Evolutionary conservation across 371 early-diverging fungal genomes (phyloP).

Genomic region (Synchytrium microbalum): DNA sequence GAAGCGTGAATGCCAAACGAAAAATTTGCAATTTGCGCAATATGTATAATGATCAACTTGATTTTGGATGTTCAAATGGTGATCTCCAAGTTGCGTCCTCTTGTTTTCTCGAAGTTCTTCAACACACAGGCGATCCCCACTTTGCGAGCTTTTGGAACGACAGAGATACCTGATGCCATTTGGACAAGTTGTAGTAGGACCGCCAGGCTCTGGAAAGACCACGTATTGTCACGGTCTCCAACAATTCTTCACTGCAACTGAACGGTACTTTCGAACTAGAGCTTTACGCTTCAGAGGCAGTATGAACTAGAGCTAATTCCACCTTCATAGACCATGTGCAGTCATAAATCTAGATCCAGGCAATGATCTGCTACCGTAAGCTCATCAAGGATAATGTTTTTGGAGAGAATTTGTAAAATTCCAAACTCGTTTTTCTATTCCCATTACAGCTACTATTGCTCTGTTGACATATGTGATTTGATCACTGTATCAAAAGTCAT

Average conservation of each 20-base stretch:
- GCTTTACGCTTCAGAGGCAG: too few species aligned
- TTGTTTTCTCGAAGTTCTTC: too few species aligned
- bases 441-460: conserved; percentile 40
- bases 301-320: too few species aligned
- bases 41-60: too few species aligned
- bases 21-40: too few species aligned
- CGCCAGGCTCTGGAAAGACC: conserved; percentile 97
- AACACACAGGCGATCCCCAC: too few species aligned
- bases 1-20: too few species aligned
- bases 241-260: conserved; percentile 75
- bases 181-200: conserved; percentile 85
- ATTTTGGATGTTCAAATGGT: too few species aligned
- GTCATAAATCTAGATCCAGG: conserved; percentile 66
- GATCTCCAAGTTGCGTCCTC: too few species aligned
- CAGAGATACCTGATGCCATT: conserved; percentile 24
- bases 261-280: conserved; percentile 51
- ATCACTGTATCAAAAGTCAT: conserved; percentile 51
- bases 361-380: conserved; percentile 36
- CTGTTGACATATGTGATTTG: conserved; percentile 53
- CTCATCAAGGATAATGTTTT: not conserved
- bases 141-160: too few species aligned
- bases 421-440: not conserved
- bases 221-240: conserved; percentile 92
- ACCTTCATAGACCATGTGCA: conserved; percentile 55
- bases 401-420: not conserved